Percentiles rank a stretch among this genome's conserved stretches.
phyloP scores from a whole-genome alignment of 2,329 filamentous ascomycete genomes.

The Pestalotiopsis sp. region DNA sequence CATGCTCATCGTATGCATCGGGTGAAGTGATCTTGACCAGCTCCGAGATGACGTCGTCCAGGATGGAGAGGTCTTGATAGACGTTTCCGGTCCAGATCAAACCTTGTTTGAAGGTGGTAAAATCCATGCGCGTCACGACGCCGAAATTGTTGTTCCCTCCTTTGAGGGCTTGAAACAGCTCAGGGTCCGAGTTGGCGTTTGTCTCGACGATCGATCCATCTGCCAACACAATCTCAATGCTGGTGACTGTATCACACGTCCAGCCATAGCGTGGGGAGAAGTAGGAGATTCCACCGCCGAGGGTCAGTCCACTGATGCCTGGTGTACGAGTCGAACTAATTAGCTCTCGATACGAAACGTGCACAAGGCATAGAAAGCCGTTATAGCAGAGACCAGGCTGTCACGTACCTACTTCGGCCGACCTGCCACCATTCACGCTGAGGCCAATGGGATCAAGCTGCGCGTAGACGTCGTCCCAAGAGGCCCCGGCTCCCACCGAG shows the following conservation, averaged over 20 bases:
- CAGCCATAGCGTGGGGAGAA: constrained; percentile 47
- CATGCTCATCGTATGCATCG: neutral
- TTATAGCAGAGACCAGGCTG: neutral
- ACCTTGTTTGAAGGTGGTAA: neutral
- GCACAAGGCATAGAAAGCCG: neutral
- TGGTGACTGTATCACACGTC: constrained; percentile 47
- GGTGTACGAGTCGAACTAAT: too few species aligned
- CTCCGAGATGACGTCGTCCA: neutral
- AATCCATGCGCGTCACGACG: constrained; percentile 17
- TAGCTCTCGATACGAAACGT: neutral
- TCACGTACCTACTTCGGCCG: constrained; percentile 24
- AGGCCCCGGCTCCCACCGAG: constrained; percentile 23
- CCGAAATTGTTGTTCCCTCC: constrained; percentile 20
- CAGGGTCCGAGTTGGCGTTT: neutral
- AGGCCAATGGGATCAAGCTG: constrained; percentile 17
- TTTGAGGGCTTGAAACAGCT: constrained; percentile 15
- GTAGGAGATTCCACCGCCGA: too few species aligned
- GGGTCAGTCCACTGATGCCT: constrained; percentile 42
- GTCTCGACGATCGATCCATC: constrained; percentile 31
- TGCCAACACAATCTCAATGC: constrained; percentile 50
- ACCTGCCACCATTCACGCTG: constrained; percentile 21
- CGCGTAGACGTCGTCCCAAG: constrained; percentile 24
- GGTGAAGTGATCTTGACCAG: neutral
- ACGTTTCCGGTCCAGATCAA: neutral
- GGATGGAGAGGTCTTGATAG: too few species aligned